A percentile compares a stretch with the other conserved stretches of the same genome.
phyloP scores from a whole-genome alignment of 768 basidiomycete genomes.

The Lactifluus volemus region DNA sequence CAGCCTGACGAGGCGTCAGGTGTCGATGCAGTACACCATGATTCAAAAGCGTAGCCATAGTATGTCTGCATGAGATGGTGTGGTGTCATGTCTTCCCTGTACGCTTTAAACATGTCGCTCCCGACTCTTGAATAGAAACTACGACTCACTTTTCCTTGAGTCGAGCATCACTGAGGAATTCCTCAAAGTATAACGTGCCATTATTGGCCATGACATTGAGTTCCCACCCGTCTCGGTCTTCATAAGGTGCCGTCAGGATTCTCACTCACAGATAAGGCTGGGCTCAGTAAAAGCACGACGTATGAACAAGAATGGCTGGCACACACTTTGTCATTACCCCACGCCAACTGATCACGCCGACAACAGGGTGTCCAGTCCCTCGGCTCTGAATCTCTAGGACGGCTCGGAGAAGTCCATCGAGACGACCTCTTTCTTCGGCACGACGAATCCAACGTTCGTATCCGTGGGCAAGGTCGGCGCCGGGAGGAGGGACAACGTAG shows the following conservation, averaged over 20 bases:
- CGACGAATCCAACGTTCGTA: constrained; percentile 67
- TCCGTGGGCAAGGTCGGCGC: constrained; percentile 58
- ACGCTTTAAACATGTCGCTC: not conserved
- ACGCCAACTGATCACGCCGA: constrained; percentile 64
- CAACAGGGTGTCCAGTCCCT: constrained; percentile 32
- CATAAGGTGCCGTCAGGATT: constrained; percentile 76
- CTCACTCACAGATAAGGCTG: constrained; percentile 36
- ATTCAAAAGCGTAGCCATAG: constrained; percentile 86
- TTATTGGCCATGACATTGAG: constrained; percentile 74
- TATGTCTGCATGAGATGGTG: constrained; percentile 60
- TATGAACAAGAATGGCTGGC: not conserved
- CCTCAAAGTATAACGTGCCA: constrained; percentile 68
- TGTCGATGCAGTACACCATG: constrained; percentile 58
- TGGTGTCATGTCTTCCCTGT: constrained; percentile 58
- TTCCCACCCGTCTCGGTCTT: constrained; percentile 70
- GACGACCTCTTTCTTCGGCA: constrained; percentile 54
- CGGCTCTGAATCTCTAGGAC: constrained; percentile 35
- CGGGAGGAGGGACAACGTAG: constrained; percentile 55
- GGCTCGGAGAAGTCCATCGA: constrained; percentile 61
- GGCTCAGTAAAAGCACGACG: constrained; percentile 17
- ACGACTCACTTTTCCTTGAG: constrained; percentile 57
- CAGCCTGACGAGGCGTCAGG: constrained; percentile 38
- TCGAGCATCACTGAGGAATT: constrained; percentile 51
- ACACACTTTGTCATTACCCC: constrained; percentile 79
- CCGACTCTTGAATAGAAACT: not conserved